Evolutionary conservation across 805 yeast genomes (phyloP), one percentile per base, ranked within the genome.

Genomic region (Candida corydali): DNA sequence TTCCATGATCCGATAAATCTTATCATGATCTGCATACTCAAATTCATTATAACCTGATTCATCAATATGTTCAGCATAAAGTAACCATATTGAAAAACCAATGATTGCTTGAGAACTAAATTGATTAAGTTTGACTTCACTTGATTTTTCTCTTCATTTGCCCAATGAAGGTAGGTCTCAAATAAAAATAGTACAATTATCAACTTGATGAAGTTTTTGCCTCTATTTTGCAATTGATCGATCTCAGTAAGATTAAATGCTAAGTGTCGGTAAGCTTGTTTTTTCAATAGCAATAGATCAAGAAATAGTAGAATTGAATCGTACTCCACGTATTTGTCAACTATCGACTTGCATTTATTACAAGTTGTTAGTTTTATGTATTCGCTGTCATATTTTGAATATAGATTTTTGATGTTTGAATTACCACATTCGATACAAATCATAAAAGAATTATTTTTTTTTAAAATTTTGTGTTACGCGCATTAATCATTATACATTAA

Each of bases 151-250:
- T 91, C 98, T 42, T 84, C 89, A 38, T 81, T 77, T 0, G 95
- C 95, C 98, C 98, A 93, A 1, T 78, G 80, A 36, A 93, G 59
- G 55, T 93, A 93, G 4, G 91, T 91, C 49, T 93, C 97, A 50
- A 91, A 87, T 11, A 93, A 69, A 0, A 85, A 63, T 36, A 83
- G 68, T 26, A 91, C 65, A 3, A 84, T 46, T 46, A 83, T 61
- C 25, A 83, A 59, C 20, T 91, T 47, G 10, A 48, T 28, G 6
- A 61, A 36, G 17, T 47, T 52, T 22, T 22, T 24, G 2, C 10
- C 26, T 28, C 22, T 12, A 19, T 26, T 14, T 5, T 18, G 4
- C 10, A 17, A 5, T 3, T 19, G 36, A 12, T 14, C 35, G 9
- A 42, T 26, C 25, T 64, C 71, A 24, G 78, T 62, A 8, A 76